These are phyloP conservation scores for Penicillium riverlandense DNA, from an alignment of 495 filamentous ascomycete species.

Conservation along the genomic window DNA sequence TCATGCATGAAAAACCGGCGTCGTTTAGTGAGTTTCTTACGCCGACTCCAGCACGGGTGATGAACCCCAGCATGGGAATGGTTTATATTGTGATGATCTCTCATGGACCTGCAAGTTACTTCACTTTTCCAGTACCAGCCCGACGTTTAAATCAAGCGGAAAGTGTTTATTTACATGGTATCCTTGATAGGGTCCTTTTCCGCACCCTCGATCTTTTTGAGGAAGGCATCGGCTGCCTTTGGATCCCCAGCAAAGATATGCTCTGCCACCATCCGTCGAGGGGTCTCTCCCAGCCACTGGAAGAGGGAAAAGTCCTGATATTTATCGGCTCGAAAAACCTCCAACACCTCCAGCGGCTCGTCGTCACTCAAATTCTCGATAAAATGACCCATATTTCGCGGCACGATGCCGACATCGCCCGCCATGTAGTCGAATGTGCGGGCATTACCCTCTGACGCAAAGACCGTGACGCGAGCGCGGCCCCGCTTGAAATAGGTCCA, in stretches of 20 bases:
- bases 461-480: conserved; percentile 59
- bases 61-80: too few relatives aligned
- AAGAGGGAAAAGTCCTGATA: conserved; percentile 59
- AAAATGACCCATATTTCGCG: conserved; percentile 55
- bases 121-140: too few relatives aligned
- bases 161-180: not conserved
- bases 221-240: conserved; percentile 47
- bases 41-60: too few relatives aligned
- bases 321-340: conserved; percentile 50
- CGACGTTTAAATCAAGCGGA: too few relatives aligned
- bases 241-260: conserved; percentile 50
- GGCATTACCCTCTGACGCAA: conserved; percentile 46
- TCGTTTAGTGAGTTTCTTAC: too few relatives aligned
- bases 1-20: too few relatives aligned
- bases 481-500: conserved; percentile 73
- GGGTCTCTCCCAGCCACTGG: conserved; percentile 65
- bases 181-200: conserved; percentile 23
- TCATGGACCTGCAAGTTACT: too few relatives aligned
- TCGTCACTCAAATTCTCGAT: conserved; percentile 56
- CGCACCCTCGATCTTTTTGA: conserved; percentile 45
- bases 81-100: too few relatives aligned
- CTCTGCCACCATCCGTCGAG: conserved; percentile 52
- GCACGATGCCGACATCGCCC: conserved; percentile 56
- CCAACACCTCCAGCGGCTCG: conserved; percentile 49
- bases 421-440: conserved; percentile 55